Conservation (phyloP, 106 monocot genomes). For the Chionographis japonica region DNA sequence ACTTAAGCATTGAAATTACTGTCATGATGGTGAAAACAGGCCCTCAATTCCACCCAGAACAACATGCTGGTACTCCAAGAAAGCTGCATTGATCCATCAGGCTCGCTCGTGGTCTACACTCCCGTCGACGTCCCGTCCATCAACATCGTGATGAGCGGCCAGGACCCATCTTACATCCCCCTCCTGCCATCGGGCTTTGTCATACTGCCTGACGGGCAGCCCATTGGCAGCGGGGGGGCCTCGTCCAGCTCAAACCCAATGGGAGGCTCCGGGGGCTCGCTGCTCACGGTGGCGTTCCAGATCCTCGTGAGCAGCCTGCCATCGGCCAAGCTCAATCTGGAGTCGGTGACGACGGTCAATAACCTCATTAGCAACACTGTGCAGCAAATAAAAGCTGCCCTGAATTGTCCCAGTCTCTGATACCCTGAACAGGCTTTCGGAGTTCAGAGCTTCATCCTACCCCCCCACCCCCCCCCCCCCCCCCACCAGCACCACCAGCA, state of each 20-base stretch:
- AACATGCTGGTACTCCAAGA: constrained; percentile 59
- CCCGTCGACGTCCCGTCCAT: constrained; percentile 46
- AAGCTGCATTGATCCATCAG: constrained; percentile 48
- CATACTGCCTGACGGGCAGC: constrained; percentile 35
- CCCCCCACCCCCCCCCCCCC: not conserved
- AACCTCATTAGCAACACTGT: constrained; percentile 56
- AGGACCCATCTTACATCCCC: constrained; percentile 43
- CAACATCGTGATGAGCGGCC: constrained; percentile 52
- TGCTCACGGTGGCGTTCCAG: constrained; percentile 50
- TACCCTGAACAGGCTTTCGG: not conserved
- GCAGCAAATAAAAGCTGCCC: constrained; percentile 49
- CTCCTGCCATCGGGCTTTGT: constrained; percentile 55
- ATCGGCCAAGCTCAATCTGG: constrained; percentile 34
- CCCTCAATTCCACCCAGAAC: constrained; percentile 43
- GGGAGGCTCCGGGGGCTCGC: constrained; percentile 5
- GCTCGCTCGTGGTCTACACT: constrained; percentile 45
- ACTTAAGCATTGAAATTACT: not conserved
- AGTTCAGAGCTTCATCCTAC: not conserved
- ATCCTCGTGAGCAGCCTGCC: constrained; percentile 50
- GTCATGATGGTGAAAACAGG: constrained; percentile 15
- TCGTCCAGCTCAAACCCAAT: constrained; percentile 27
- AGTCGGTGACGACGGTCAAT: constrained; percentile 51
- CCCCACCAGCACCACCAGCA: not conserved
- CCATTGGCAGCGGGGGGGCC: not conserved
- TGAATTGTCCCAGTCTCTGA: constrained; percentile 42